Evolutionary conservation across 2,329 filamentous ascomycete species (phyloP).

Genomic region (Monilinia polystroma): DNA sequence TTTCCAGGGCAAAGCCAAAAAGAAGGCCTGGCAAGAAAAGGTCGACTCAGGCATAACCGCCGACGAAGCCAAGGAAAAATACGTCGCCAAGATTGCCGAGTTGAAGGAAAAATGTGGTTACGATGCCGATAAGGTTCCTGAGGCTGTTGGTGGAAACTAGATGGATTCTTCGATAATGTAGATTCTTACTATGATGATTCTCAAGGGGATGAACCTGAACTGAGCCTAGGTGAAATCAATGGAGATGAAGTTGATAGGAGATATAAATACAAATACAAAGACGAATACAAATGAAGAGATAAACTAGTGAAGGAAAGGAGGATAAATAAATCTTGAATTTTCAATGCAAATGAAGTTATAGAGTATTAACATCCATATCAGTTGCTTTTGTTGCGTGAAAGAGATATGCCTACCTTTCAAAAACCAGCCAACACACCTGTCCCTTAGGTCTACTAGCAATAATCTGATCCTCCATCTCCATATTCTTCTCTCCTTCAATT

Average conservation of each 20-base stretch:
- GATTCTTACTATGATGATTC: background rate
- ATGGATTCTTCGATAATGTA: background rate
- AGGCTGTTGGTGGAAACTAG: constrained; percentile 48
- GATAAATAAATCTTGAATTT: too few species aligned
- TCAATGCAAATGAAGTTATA: too few species aligned
- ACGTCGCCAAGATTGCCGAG: constrained; percentile 69
- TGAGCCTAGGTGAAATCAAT: background rate
- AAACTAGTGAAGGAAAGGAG: background rate
- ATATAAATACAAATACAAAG: too few species aligned
- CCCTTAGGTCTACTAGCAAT: constrained; percentile 43
- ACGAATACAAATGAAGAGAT: background rate
- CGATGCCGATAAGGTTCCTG: constrained; percentile 62
- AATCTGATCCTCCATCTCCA: constrained; percentile 66
- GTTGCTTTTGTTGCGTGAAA: too few species aligned
- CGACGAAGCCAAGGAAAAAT: constrained; percentile 71
- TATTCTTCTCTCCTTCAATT: constrained; percentile 44
- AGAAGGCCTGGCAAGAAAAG: constrained; percentile 71
- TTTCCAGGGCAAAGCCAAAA: constrained; percentile 70
- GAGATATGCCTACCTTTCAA: too few species aligned
- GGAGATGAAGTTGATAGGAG: background rate
- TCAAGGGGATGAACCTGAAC: background rate
- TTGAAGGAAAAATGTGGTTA: constrained; percentile 70
- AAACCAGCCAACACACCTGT: background rate
- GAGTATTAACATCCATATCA: too few species aligned
- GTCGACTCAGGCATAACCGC: constrained; percentile 60